Conservation (phyloP, 192 early-diverging fungal genomes). For the Coemansia sp. region DNA sequence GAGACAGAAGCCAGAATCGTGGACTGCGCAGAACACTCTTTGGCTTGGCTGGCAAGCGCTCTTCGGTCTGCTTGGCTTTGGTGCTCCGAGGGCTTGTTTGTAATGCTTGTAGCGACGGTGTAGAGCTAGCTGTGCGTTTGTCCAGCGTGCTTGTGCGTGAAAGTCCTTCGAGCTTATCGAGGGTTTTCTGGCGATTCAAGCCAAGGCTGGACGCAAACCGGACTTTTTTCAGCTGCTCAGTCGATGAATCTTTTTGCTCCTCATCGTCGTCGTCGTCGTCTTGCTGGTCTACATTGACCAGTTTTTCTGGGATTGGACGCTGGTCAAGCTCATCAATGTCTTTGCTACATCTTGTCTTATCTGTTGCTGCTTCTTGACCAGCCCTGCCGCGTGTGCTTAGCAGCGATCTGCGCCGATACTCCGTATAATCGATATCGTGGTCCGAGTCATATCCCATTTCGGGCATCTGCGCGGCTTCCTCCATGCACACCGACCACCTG, state of each 20-base stretch:
- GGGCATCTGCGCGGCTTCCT: conserved; percentile 21
- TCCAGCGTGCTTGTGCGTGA: not conserved
- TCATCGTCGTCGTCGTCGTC: not conserved
- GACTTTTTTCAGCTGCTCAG: conserved; percentile 18
- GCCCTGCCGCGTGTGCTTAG: not conserved
- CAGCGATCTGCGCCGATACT: conserved; percentile 21
- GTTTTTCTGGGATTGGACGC: not conserved
- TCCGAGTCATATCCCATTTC: conserved; percentile 29
- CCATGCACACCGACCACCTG: conserved; percentile 46
- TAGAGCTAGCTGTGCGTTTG: not conserved
- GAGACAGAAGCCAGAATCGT: conserved; percentile 45
- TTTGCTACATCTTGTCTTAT: not conserved
- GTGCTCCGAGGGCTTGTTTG: not conserved
- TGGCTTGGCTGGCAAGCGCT: not conserved
- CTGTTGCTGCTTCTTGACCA: not conserved
- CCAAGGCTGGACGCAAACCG: conserved; percentile 21
- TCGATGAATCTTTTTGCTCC: not conserved
- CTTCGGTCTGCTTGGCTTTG: not conserved
- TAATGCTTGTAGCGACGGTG: not conserved
- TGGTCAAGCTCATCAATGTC: not conserved
- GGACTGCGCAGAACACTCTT: conserved; percentile 23
- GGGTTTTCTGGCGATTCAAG: conserved; percentile 10
- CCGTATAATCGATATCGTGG: conserved; percentile 13
- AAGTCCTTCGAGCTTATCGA: conserved; percentile 30
- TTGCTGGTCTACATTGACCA: not conserved